Evolutionary conservation across 345 rosid species (phyloP).

Genomic region (Brassica cretica): DNA sequence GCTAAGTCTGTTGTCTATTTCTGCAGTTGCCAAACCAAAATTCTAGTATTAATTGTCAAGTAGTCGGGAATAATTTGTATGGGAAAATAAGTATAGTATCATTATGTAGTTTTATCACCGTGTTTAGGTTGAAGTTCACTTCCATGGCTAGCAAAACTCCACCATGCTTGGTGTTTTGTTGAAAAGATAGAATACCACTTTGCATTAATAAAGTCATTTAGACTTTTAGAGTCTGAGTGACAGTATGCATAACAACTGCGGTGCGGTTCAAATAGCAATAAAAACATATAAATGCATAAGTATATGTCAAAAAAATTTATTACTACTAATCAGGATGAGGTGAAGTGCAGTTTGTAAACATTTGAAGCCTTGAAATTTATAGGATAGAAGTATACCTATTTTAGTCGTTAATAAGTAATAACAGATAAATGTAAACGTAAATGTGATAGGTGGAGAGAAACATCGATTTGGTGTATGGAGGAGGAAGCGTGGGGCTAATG

Average conservation of each 20-base stretch:
- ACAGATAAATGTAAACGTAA: slow-evolving; percentile 1
- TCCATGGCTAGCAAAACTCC: not conserved
- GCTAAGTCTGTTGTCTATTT: not conserved
- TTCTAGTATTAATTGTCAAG: too few species aligned
- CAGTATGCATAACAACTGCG: too few species aligned
- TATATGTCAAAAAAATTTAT: too few species aligned
- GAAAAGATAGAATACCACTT: not conserved
- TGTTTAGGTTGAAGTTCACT: not conserved
- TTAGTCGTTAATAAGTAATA: not conserved
- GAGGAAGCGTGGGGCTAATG: slow-evolving; percentile 45
- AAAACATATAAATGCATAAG: too few species aligned
- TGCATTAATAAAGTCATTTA: not conserved
- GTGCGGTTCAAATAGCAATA: too few species aligned
- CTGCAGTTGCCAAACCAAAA: not conserved
- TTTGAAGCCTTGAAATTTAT: not conserved
- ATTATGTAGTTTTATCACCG: not conserved
- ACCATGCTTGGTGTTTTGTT: not conserved
- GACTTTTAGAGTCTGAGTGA: not conserved
- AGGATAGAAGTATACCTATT: not conserved
- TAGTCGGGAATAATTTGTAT: not conserved
- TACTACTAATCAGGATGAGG: too few species aligned
- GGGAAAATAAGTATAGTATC: not conserved
- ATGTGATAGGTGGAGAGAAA: slow-evolving; percentile 37
- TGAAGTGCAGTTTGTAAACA: too few species aligned
- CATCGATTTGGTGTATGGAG: slow-evolving; percentile 45